Conservation (phyloP, 352 stramenopile species). For the Globisporangium emineosum region DNA sequence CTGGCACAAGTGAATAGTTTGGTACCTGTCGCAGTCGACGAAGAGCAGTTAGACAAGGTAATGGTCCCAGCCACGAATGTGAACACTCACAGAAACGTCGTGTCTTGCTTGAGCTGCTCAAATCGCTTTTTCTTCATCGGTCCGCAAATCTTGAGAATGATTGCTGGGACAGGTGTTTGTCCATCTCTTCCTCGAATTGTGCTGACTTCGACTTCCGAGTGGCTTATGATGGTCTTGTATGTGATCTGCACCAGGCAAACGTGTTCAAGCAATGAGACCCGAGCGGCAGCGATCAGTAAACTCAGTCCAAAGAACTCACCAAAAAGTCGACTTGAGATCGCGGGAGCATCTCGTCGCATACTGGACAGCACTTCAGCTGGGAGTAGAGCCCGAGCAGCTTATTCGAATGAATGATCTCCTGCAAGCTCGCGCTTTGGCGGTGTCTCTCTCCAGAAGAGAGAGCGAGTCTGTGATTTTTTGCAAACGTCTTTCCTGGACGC, state of each 20-base stretch:
- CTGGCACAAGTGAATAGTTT: slow-evolving; percentile 41
- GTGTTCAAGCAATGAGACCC: background rate
- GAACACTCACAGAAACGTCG: slow-evolving; percentile 36
- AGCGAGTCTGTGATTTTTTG: slow-evolving; percentile 41
- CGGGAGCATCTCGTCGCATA: slow-evolving; percentile 35
- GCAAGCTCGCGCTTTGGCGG: slow-evolving; percentile 3
- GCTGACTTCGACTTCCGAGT: slow-evolving; percentile 24
- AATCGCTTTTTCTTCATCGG: slow-evolving; percentile 33
- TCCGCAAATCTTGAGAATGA: slow-evolving; percentile 33
- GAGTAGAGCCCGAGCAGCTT: slow-evolving; percentile 21
- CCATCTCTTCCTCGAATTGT: slow-evolving; percentile 15
- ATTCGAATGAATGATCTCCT: slow-evolving; percentile 10
- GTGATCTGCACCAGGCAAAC: slow-evolving; percentile 24
- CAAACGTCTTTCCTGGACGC: slow-evolving; percentile 30
- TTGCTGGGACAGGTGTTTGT: slow-evolving; percentile 23
- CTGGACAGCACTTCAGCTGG: slow-evolving; percentile 40
- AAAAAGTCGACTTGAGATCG: slow-evolving; percentile 41
- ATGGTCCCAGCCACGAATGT: background rate
- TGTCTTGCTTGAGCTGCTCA: slow-evolving; percentile 37
- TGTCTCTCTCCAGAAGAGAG: slow-evolving; percentile 24
- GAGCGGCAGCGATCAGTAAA: background rate
- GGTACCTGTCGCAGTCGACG: slow-evolving; percentile 27
- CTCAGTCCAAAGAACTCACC: slow-evolving; percentile 19
- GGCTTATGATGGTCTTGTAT: slow-evolving; percentile 40
- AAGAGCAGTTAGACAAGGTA: background rate